A percentile compares a stretch with the other conserved stretches of the same genome.
phyloP scores from a whole-genome alignment of 2,329 filamentous ascomycete genomes.

The Botryotinia convoluta region DNA sequence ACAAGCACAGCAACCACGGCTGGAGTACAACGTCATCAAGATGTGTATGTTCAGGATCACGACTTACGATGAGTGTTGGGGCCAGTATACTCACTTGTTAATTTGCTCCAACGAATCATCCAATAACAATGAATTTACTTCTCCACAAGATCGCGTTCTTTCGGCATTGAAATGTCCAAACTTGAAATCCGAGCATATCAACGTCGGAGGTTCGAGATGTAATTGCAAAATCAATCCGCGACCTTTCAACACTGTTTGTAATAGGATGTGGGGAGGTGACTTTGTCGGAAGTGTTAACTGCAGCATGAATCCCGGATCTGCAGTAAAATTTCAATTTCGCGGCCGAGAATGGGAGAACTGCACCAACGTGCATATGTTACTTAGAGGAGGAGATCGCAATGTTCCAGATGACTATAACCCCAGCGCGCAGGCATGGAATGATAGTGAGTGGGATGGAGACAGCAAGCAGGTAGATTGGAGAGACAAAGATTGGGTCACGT shows the following conservation, averaged over 20 bases:
- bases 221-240: constrained; percentile 4
- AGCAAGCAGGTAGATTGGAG: constrained; percentile 10
- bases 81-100: constrained; percentile 9
- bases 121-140: not conserved
- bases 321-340: not conserved
- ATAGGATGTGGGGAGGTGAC: constrained; percentile 10
- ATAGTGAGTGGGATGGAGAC: constrained; percentile 14
- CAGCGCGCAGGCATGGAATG: not conserved
- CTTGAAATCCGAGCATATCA: constrained; percentile 11
- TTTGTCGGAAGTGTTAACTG: constrained; percentile 9
- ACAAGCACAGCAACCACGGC: not conserved
- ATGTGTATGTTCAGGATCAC: constrained; percentile 13
- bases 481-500: constrained; percentile 14
- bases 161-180: constrained; percentile 5
- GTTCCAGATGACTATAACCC: not conserved
- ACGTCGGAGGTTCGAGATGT: not conserved
- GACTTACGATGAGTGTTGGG: constrained; percentile 5
- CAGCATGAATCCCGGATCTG: not conserved
- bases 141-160: not conserved
- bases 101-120: not conserved
- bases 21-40: not conserved
- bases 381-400: not conserved
- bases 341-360: constrained; percentile 15
- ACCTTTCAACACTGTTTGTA: not conserved
- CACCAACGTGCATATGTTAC: not conserved